Conservation (phyloP, 2,329 filamentous ascomycete genomes). For the Talaromyces sp. region DNA sequence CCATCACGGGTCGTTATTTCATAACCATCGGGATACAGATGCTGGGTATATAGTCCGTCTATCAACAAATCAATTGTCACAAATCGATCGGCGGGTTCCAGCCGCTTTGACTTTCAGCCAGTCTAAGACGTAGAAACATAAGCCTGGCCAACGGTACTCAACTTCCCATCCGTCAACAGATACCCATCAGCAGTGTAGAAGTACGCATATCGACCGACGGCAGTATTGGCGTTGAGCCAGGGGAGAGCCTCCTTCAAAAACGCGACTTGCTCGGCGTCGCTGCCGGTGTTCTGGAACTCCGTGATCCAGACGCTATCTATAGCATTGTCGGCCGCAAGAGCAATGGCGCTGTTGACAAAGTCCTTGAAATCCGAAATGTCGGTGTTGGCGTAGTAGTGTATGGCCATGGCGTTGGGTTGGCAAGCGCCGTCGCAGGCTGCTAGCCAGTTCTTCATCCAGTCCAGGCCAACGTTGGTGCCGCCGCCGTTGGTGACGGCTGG, state of each 20-base stretch:
- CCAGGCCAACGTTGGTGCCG: conserved; percentile 32
- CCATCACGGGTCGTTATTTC: not conserved
- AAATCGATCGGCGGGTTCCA: conserved; percentile 4
- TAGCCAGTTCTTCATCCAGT: conserved; percentile 42
- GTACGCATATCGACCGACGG: conserved; percentile 43
- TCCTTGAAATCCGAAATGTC: conserved; percentile 10
- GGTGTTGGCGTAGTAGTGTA: conserved; percentile 45
- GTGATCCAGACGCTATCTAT: conserved; percentile 46
- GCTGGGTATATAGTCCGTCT: not conserved
- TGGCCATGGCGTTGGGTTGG: conserved; percentile 39
- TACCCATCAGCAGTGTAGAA: conserved; percentile 36
- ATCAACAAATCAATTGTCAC: not conserved
- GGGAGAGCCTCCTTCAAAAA: conserved; percentile 39
- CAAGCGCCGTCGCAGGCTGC: conserved; percentile 35
- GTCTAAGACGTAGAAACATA: conserved; percentile 24
- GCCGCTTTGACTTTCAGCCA: not conserved
- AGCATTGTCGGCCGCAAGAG: conserved; percentile 30
- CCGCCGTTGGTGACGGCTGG: conserved; percentile 41
- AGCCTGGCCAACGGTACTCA: conserved; percentile 31
- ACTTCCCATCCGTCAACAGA: conserved; percentile 27
- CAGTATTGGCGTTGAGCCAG: conserved; percentile 38
- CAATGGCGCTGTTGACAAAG: conserved; percentile 32
- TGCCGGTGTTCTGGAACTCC: conserved; percentile 40
- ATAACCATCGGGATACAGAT: not conserved
- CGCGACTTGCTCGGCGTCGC: conserved; percentile 24